Conservation (phyloP, 2,329 filamentous ascomycete species). For the Harringtonia lauricola region DNA sequence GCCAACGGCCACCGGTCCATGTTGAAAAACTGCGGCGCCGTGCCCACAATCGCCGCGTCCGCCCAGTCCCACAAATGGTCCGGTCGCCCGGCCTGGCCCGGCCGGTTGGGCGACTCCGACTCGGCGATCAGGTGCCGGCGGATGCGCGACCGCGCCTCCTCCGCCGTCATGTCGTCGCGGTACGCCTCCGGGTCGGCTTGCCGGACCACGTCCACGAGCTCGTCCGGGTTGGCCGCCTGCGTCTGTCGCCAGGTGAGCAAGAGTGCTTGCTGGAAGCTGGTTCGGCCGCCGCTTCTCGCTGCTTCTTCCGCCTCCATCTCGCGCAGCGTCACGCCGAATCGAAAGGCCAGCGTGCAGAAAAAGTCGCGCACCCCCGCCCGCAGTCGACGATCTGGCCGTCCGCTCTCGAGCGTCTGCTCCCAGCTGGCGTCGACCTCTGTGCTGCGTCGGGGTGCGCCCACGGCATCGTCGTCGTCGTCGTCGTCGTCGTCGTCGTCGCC, state of each 20-base stretch:
- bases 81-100: slow-evolving; percentile 30
- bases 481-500: background rate
- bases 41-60: slow-evolving; percentile 12
- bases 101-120: no score
- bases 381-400: background rate
- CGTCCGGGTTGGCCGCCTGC: slow-evolving; percentile 1
- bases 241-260: background rate
- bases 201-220: slow-evolving; percentile 18
- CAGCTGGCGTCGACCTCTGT: slow-evolving; percentile 9
- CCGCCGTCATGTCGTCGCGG: slow-evolving; percentile 5
- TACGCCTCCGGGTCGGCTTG: slow-evolving; percentile 18
- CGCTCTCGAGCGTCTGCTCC: slow-evolving; percentile 7
- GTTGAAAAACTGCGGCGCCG: slow-evolving; percentile 27
- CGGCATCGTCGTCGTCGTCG: slow-evolving; percentile 7
- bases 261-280: no score
- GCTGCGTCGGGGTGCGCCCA: slow-evolving; percentile 10
- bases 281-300: background rate
- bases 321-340: slow-evolving; percentile 16
- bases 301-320: slow-evolving; percentile 8
- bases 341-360: slow-evolving; percentile 16
- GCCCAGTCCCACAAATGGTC: slow-evolving; percentile 31
- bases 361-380: slow-evolving; percentile 12
- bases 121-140: slow-evolving; percentile 31
- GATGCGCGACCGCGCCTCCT: slow-evolving; percentile 18
- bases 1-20: slow-evolving; percentile 37